Evolutionary conservation across 805 yeast species (phyloP).

Genomic region (Starmerella asiatica): DNA sequence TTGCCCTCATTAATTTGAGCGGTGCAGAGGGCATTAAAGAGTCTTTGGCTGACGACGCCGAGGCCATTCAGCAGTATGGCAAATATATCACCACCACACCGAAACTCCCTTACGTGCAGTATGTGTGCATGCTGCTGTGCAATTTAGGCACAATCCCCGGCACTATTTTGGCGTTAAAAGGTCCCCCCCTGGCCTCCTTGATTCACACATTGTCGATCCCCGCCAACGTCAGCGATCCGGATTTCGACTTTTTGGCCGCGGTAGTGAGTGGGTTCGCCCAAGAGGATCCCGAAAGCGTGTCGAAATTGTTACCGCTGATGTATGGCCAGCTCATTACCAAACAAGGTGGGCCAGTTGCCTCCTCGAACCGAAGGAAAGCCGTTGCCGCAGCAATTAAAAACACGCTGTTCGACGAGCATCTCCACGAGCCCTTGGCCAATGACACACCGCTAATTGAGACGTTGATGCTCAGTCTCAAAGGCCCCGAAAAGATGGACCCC

Average conservation of each 20-base stretch:
- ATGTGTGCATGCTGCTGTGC: slow-evolving; percentile 60
- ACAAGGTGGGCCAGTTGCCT: slow-evolving; percentile 11
- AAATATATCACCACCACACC: slow-evolving; percentile 48
- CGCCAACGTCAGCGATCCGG: slow-evolving; percentile 35
- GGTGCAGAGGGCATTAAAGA: slow-evolving; percentile 53
- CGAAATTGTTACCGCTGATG: slow-evolving; percentile 65
- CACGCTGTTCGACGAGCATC: slow-evolving; percentile 62
- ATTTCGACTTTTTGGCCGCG: slow-evolving; percentile 70
- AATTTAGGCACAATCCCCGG: slow-evolving; percentile 70
- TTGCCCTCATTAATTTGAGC: slow-evolving; percentile 72
- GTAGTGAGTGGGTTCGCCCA: slow-evolving; percentile 86
- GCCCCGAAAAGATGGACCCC: slow-evolving; percentile 49
- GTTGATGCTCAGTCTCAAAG: slow-evolving; percentile 62
- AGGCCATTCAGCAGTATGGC: slow-evolving; percentile 35
- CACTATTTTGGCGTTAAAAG: slow-evolving; percentile 38
- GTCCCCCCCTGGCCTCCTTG: slow-evolving; percentile 45
- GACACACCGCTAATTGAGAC: slow-evolving; percentile 65
- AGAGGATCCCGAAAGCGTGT: slow-evolving; percentile 28
- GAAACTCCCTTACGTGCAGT: slow-evolving; percentile 6
- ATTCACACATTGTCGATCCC: slow-evolving; percentile 58
- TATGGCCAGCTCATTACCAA: slow-evolving; percentile 72
- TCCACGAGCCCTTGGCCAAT: slow-evolving; percentile 48
- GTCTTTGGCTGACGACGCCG: slow-evolving; percentile 49
- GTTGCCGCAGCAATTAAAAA: slow-evolving; percentile 88
- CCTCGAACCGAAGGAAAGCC: slow-evolving; percentile 75